Base-by-base conservation (phyloP, 2,329 filamentous ascomycete genomes). In the Nemania serpens region DNA sequence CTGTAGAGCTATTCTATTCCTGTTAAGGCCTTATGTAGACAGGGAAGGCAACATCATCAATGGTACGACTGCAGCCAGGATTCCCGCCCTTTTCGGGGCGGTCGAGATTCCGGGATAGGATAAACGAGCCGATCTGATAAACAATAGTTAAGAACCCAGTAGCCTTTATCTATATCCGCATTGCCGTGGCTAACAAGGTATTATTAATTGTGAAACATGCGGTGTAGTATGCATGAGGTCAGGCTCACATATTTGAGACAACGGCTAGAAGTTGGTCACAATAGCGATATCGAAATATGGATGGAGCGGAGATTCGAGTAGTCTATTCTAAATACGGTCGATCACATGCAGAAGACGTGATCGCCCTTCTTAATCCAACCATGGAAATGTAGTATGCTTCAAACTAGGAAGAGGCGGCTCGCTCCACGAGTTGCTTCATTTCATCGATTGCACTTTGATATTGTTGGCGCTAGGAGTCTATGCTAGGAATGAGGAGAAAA, bases 401-500 rank as follows among this genome's bases (percentile, higher is more conserved):
- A 10, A 9, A 13, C n/a, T 5, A n/a, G 15, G 41, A 2, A 22
- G 17, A 36, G 22, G 34, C 11, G 13, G 34, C 55, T 48, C 34
- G 20, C 22, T 52, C 55, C 34, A 58, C 49, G 9, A 58, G 55
- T 34, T 18, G 20, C 17, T 42, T 58, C 48, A 58, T 58, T 22
- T 52, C 48, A 22, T 46, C 34, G 2, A 58, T 53, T 17, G 55
- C 48, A 47, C 55, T 53, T 42, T 12, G 12, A 33, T 17, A 13
- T 15, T 42, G 33, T 58, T 53, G 53, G 55, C 42, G 41, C 17
- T 25, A 17, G 6, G 9, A 7, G 17, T 47, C 41, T 39, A n/a
- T 5, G 17, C 5, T 9, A 29, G 20, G 17, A 3, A 12, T 25
- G 1, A 22, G 34, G 37, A 37, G 15, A 34, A 48, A 55, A 55